Conservation (phyloP, 176 grass and related monocot genomes). For the Aegilops longissima region DNA sequence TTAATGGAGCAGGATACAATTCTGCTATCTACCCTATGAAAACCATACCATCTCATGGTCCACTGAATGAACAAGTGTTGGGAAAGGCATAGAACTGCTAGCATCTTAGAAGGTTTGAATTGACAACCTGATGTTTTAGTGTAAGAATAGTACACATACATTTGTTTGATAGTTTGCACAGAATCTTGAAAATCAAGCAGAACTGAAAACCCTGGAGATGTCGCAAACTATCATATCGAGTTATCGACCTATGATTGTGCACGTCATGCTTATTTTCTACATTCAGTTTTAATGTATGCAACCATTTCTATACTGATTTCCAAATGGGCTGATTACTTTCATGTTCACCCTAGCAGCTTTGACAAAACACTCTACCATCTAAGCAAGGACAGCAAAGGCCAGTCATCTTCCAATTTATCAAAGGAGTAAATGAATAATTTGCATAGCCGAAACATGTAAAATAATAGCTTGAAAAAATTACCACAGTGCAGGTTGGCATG, state of each 20-base stretch:
- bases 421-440: no score
- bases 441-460: no score
- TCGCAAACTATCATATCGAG: background rate
- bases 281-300: background rate
- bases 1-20: background rate
- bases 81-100: background rate
- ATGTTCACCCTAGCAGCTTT: no score
- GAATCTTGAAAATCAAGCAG: constrained; percentile 3
- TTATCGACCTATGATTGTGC: background rate
- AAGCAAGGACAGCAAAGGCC: no score
- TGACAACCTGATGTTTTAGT: background rate
- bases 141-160: background rate
- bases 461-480: no score
- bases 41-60: background rate
- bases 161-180: background rate
- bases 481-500: no score
- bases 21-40: constrained; percentile 7
- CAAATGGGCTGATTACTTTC: background rate
- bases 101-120: background rate
- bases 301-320: background rate
- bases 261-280: background rate
- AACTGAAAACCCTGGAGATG: background rate
- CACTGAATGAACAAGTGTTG: background rate
- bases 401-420: no score
- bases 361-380: no score